Evolutionary conservation across 1,284 basidiomycete species (phyloP).

Genomic region (Leucoagaricus sp.): DNA sequence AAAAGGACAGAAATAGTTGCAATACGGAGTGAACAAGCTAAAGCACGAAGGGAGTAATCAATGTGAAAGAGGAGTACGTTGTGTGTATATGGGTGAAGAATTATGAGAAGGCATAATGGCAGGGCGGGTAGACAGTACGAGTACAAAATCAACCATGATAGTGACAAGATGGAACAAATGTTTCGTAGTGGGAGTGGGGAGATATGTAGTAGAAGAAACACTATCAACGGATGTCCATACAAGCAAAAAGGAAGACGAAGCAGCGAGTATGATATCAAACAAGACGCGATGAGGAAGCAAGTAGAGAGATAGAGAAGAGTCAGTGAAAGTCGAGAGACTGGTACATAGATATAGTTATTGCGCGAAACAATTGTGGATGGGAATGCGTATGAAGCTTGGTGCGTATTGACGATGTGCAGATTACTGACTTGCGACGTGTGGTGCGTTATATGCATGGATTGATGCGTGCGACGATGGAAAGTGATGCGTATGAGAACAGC

Average conservation of each 20-base stretch:
- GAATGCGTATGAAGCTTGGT: conserved; percentile 27
- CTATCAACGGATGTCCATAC: conserved; percentile 12
- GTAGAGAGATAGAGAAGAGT: conserved; percentile 18
- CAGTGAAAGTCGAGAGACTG: conserved; percentile 20
- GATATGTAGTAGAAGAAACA: not conserved
- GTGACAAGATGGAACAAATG: conserved; percentile 9
- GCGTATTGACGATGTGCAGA: conserved; percentile 12
- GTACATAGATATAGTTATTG: conserved; percentile 31
- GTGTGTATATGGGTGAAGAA: conserved; percentile 9
- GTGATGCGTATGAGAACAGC: conserved; percentile 20
- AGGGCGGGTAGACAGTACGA: conserved; percentile 20
- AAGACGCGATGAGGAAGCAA: conserved; percentile 15
- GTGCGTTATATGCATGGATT: conserved; percentile 18
- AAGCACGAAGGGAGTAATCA: not conserved
- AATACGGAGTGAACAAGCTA: not conserved
- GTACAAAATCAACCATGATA: conserved; percentile 18
- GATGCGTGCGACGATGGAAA: conserved; percentile 20
- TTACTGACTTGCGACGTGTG: conserved; percentile 12
- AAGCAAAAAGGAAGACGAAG: conserved; percentile 2
- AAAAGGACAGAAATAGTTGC: conserved; percentile 1
- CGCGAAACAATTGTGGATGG: conserved; percentile 16
- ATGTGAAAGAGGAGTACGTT: conserved; percentile 1
- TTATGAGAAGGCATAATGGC: conserved; percentile 17
- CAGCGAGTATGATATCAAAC: conserved; percentile 14
- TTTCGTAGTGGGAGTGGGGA: not conserved